A percentile compares a stretch with the other conserved stretches of the same genome.
These are phyloP conservation scores for Blastobotrys apis DNA, from an alignment of 1,139 yeast genomes.

Conservation along the genomic window DNA sequence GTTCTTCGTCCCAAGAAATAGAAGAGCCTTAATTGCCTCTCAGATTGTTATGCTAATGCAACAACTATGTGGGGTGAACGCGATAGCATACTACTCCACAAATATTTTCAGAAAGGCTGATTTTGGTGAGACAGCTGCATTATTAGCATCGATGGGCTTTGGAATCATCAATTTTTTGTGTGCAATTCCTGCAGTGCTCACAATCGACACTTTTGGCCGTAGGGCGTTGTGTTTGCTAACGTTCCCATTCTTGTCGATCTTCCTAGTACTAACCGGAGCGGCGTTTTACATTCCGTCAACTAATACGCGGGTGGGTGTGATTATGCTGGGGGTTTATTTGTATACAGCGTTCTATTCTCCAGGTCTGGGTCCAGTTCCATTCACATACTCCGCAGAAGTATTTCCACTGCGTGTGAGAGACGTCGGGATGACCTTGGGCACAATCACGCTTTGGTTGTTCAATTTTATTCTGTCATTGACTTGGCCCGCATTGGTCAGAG, in stretches of 20 bases:
- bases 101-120: slow-evolving; percentile 67
- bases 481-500: slow-evolving; percentile 68
- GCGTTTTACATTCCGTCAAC: slow-evolving; percentile 61
- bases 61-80: slow-evolving; percentile 88
- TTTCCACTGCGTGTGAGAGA: slow-evolving; percentile 83
- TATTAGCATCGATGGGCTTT: slow-evolving; percentile 81
- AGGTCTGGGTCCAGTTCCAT: slow-evolving; percentile 89
- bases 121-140: slow-evolving; percentile 55
- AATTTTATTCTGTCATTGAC: slow-evolving; percentile 75
- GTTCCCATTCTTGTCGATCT: slow-evolving; percentile 69
- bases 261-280: slow-evolving; percentile 67
- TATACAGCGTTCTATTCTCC: slow-evolving; percentile 72
- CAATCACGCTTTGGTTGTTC: slow-evolving; percentile 84
- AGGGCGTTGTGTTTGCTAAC: slow-evolving; percentile 63
- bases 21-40: slow-evolving; percentile 77
- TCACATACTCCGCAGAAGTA: slow-evolving; percentile 83
- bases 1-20: slow-evolving; percentile 65
- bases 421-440: slow-evolving; percentile 79
- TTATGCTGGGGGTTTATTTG: slow-evolving; percentile 67
- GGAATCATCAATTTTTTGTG: slow-evolving; percentile 77
- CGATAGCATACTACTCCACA: slow-evolving; percentile 63
- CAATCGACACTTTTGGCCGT: slow-evolving; percentile 78
- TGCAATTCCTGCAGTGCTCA: slow-evolving; percentile 78
- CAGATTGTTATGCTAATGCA: slow-evolving; percentile 87
- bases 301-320: slow-evolving; percentile 58